Evolutionary conservation across 108 stramenopile species (phyloP).

Genomic region (Craspedostauros australis): DNA sequence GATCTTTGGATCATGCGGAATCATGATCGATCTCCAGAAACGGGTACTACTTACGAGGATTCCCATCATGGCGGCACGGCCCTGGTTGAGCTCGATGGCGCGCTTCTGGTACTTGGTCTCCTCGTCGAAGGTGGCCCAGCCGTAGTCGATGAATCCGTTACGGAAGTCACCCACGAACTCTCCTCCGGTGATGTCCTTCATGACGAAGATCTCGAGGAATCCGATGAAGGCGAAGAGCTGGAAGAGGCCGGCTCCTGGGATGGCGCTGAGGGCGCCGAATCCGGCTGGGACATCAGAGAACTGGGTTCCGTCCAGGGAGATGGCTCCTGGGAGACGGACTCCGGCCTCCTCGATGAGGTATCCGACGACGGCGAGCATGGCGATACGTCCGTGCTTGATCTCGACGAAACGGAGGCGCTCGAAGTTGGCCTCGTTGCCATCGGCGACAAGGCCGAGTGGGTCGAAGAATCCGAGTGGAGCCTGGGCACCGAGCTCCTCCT

Average conservation of each 20-base stretch:
- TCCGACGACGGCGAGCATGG: conserved; percentile 73
- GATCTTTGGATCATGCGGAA: too few relatives aligned
- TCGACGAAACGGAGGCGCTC: conserved; percentile 37
- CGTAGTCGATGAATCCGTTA: conserved; percentile 65
- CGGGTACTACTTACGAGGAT: too few relatives aligned
- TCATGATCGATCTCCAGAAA: too few relatives aligned
- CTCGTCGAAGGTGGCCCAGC: conserved; percentile 60
- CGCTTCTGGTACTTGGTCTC: conserved; percentile 69
- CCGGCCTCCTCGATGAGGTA: conserved; percentile 61
- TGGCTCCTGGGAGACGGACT: conserved; percentile 71
- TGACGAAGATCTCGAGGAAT: conserved; percentile 45
- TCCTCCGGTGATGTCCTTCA: conserved; percentile 45
- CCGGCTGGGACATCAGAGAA: conserved; percentile 60
- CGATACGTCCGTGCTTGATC: conserved; percentile 62
- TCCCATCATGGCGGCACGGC: conserved; percentile 84
- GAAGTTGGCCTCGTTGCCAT: conserved; percentile 19
- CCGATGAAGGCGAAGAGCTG: conserved; percentile 65
- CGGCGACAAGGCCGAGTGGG: conserved; percentile 38
- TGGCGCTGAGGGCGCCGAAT: conserved; percentile 36
- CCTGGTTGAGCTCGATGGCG: conserved; percentile 87
- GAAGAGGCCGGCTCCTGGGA: conserved; percentile 48
- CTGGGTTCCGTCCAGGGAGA: conserved; percentile 35
- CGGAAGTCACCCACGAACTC: conserved; percentile 75
- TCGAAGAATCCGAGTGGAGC: conserved; percentile 77
- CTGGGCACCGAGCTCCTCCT: conserved; percentile 77